Evolutionary conservation across 345 rosid species (phyloP), one percentile per base, ranked within the genome.

Genomic region (Anastatica hierochuntica): DNA sequence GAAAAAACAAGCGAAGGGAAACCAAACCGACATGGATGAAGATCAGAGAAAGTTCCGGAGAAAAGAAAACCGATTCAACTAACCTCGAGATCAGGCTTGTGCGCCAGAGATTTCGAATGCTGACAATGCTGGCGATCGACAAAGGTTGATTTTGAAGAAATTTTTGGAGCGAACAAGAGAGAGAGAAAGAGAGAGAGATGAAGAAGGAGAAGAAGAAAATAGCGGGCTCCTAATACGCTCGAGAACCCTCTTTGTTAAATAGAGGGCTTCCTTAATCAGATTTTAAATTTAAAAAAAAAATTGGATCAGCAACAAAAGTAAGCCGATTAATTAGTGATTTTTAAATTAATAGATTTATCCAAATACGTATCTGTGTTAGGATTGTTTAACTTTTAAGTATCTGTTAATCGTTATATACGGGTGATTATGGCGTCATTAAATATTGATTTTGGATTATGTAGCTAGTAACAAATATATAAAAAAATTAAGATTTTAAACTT

Each of bases 1-100:
- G 14, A 10, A 19, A 51, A 19, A 62, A 11, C n/a, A 43, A 16
- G 57, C 51, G 4, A 37, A 14, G 18, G 43, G 33, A 14, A 44
- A 43, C 35, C 2, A 48, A 14, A 61, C 58, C 58, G 47, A 46
- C 39, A 60, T 60, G 17, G 30, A 40, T 21, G 30, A 46, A 47
- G 62, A 68, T 54, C 47, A 67, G 48, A n/a, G 36, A 29, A 42
- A 55, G 19, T 49, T 43, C 20, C 41, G 11, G 54, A 8, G n/a
- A 42, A 17, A 44, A 27, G 10, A 31, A 24, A 53, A 36, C 8
- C 34, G 44, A 67, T 59, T 53, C 61, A 49, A 54, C 67, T 8
- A 47, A 68, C 72, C 72, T 68, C 2, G 46, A 60, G 72, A 68
- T 60, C 60, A 58, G 64, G 47, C 50, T 57, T 26, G 48, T 26